Evolutionary conservation across 106 monocot genomes (phyloP).

Genomic region (Amphibolis antarctica): DNA sequence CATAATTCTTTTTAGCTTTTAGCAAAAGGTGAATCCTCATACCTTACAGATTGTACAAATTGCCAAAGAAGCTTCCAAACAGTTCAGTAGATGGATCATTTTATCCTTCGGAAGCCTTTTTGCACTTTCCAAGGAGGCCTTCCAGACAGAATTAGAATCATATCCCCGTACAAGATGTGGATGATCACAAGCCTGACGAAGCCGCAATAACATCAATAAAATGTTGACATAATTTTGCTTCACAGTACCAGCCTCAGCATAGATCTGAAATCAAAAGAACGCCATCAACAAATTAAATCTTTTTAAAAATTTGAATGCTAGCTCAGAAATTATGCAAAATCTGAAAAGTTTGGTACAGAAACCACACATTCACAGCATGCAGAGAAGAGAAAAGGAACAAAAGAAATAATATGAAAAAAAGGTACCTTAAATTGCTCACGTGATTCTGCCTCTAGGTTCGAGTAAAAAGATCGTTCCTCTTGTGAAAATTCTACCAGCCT

Average conservation of each 20-base stretch:
- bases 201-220: conserved; percentile 84
- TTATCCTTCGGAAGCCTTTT: conserved; percentile 54
- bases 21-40: neutral
- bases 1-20: neutral
- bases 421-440: conserved; percentile 65
- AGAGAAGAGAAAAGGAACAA: no score
- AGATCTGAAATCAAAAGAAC: conserved; percentile 35
- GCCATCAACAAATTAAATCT: no score
- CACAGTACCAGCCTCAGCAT: conserved; percentile 88
- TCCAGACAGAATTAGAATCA: conserved; percentile 45
- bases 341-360: no score
- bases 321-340: no score
- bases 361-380: no score
- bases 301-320: no score
- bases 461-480: conserved; percentile 66
- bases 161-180: conserved; percentile 60
- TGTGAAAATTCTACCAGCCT: conserved; percentile 70
- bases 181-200: conserved; percentile 94
- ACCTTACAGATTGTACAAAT: conserved; percentile 82
- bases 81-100: conserved; percentile 40
- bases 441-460: conserved; percentile 67
- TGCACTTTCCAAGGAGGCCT: conserved; percentile 46
- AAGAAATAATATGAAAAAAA: no score
- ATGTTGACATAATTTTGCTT: conserved; percentile 98
- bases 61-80: conserved; percentile 62